These are phyloP conservation scores for Euphorbia pulcherrima DNA, from an alignment of 345 rosid species.

Conservation along the genomic window DNA sequence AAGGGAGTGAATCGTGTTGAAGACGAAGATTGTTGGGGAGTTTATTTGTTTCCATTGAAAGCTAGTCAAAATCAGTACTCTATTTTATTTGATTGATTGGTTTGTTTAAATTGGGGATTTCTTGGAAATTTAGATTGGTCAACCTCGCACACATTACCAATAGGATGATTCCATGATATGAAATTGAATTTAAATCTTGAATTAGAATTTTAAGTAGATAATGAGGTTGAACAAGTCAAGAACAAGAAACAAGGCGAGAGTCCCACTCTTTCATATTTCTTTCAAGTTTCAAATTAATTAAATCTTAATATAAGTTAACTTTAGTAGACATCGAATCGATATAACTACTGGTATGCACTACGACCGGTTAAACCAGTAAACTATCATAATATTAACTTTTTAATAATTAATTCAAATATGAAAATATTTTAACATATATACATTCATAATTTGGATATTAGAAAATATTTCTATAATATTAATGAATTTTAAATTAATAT, in stretches of 20 bases:
- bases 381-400: too few species aligned
- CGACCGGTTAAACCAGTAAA: too few species aligned
- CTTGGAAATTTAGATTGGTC: constrained; percentile 18
- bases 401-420: too few species aligned
- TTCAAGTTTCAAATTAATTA: neutral
- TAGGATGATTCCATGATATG: neutral
- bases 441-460: too few species aligned
- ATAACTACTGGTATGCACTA: too few species aligned
- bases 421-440: too few species aligned
- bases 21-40: constrained; percentile 26
- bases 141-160: neutral
- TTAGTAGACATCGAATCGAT: too few species aligned
- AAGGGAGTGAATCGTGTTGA: constrained; percentile 30
- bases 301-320: too few species aligned
- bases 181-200: too few species aligned
- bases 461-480: too few species aligned
- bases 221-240: constrained; percentile 1
- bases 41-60: constrained; percentile 7
- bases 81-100: too few species aligned
- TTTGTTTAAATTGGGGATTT: constrained; percentile 6
- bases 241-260: neutral
- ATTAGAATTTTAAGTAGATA: neutral
- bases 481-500: too few species aligned
- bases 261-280: neutral
- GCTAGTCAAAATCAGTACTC: neutral